phyloP scores from a whole-genome alignment of 2,329 filamentous ascomycete genomes.

The Penicillium digitatum region DNA sequence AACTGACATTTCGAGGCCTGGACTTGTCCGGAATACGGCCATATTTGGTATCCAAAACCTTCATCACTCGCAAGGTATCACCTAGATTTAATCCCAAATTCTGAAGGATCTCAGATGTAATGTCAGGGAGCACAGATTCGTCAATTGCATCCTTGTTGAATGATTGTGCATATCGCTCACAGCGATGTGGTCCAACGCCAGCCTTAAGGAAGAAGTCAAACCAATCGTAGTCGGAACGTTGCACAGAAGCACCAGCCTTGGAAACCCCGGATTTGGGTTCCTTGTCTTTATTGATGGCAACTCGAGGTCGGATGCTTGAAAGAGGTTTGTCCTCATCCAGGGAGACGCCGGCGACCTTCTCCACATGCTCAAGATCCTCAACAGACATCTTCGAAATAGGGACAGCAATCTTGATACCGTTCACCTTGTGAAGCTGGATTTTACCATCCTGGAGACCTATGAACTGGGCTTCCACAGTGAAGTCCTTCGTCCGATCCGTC shows the following conservation, averaged over 20 bases:
- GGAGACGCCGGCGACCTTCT: slow-evolving; percentile 78
- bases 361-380: slow-evolving; percentile 92
- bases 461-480: slow-evolving; percentile 96
- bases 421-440: slow-evolving; percentile 95
- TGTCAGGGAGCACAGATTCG: slow-evolving; percentile 84
- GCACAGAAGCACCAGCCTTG: slow-evolving; percentile 38
- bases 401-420: slow-evolving; percentile 97
- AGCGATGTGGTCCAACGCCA: slow-evolving; percentile 86
- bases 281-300: slow-evolving; percentile 38
- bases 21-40: slow-evolving; percentile 57
- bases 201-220: slow-evolving; percentile 96
- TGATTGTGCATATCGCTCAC: slow-evolving; percentile 87
- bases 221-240: slow-evolving; percentile 76
- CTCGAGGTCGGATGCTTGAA: slow-evolving; percentile 62
- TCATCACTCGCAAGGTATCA: slow-evolving; percentile 94
- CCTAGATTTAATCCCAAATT: slow-evolving; percentile 92
- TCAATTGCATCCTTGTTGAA: slow-evolving; percentile 94
- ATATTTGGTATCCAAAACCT: slow-evolving; percentile 76
- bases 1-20: slow-evolving; percentile 54
- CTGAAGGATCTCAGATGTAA: slow-evolving; percentile 75
- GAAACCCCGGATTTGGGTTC: slow-evolving; percentile 30
- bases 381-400: slow-evolving; percentile 93
- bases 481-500: slow-evolving; percentile 92
- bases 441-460: slow-evolving; percentile 91
- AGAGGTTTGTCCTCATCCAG: slow-evolving; percentile 89